These are phyloP conservation scores for Scenedesmus sp. DNA, from an alignment of 163 green algal species.

Conservation along the genomic window DNA sequence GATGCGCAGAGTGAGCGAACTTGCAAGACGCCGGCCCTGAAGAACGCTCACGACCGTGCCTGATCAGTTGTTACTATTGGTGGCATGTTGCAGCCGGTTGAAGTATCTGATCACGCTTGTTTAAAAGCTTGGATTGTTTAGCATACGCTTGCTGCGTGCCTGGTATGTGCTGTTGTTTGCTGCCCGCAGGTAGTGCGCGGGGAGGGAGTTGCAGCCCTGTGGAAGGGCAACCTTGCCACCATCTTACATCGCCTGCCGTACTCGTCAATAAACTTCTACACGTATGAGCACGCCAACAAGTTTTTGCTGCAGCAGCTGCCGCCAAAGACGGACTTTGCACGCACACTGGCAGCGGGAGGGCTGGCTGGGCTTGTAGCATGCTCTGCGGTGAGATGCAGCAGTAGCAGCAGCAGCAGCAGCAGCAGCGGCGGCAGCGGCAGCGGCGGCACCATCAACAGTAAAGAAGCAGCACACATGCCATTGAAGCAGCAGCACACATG, in stretches of 20 bases:
- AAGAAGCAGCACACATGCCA: background rate
- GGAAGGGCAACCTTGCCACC: slow-evolving; percentile 91
- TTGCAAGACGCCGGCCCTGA: background rate
- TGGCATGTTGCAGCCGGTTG: background rate
- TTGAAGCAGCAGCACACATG: background rate
- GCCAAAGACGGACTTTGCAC: slow-evolving; percentile 27
- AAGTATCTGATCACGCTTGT: no score
- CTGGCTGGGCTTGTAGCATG: slow-evolving; percentile 81
- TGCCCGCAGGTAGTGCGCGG: slow-evolving; percentile 53
- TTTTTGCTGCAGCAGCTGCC: slow-evolving; percentile 22
- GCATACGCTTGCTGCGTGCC: background rate
- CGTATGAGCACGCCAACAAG: slow-evolving; percentile 63
- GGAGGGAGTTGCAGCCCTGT: slow-evolving; percentile 84
- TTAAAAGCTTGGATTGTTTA: background rate
- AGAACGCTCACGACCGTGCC: no score
- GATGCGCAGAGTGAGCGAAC: background rate
- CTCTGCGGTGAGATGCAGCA: slow-evolving; percentile 70
- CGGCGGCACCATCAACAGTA: background rate
- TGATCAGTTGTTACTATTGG: background rate
- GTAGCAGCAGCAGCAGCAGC: slow-evolving; percentile 7
- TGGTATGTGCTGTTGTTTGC: background rate
- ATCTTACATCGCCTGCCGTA: slow-evolving; percentile 93
- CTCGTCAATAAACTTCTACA: slow-evolving; percentile 78
- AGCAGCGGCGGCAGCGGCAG: background rate
- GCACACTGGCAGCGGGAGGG: slow-evolving; percentile 74